phyloP scores from a whole-genome alignment of 108 stramenopile genomes.

The Pseudonitzschia multistriata region DNA sequence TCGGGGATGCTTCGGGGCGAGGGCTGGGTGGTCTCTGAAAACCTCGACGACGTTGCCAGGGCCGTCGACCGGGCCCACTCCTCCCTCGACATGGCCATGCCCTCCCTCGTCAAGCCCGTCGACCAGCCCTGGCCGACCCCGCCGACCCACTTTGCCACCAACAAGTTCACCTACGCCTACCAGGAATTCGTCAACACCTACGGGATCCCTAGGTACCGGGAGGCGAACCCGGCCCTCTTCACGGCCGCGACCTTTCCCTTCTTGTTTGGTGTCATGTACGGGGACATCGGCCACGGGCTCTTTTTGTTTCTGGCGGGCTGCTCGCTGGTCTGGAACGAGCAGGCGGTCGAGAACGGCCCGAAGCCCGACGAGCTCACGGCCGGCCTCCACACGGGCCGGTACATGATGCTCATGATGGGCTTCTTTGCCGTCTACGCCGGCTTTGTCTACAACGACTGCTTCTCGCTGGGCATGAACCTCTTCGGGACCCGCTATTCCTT shows the following conservation, averaged over 20 bases:
- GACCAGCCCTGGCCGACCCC: conserved; percentile 90
- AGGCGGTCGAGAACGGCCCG: conserved; percentile 60
- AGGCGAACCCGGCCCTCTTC: conserved; percentile 98
- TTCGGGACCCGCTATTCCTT: conserved; percentile 88
- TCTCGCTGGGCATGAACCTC: conserved; percentile 92
- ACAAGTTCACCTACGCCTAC: conserved; percentile 94
- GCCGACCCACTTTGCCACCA: conserved; percentile 95
- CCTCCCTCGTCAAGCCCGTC: conserved; percentile 80
- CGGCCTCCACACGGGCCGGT: conserved; percentile 72
- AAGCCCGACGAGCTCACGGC: conserved; percentile 87
- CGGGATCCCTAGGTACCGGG: conserved; percentile 96
- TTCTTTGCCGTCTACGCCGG: conserved; percentile 96
- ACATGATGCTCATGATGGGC: conserved; percentile 96
- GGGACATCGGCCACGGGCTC: conserved; percentile 95
- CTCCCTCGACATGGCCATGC: conserved; percentile 85
- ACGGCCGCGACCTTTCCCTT: conserved; percentile 99
- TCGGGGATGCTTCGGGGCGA: conserved; percentile 95
- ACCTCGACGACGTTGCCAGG: conserved; percentile 56
- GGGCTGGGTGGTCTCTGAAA: conserved; percentile 92
- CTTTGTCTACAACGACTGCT: conserved; percentile 97
- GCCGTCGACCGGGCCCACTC: conserved; percentile 84
- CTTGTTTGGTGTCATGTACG: conserved; percentile 99
- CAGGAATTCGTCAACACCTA: conserved; percentile 99
- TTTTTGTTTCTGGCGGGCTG: conserved; percentile 84
- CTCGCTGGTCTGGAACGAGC: conserved; percentile 80